These are phyloP conservation scores for Saxispiralis lemnorum DNA, from an alignment of 495 filamentous ascomycete genomes.

Conservation along the genomic window DNA sequence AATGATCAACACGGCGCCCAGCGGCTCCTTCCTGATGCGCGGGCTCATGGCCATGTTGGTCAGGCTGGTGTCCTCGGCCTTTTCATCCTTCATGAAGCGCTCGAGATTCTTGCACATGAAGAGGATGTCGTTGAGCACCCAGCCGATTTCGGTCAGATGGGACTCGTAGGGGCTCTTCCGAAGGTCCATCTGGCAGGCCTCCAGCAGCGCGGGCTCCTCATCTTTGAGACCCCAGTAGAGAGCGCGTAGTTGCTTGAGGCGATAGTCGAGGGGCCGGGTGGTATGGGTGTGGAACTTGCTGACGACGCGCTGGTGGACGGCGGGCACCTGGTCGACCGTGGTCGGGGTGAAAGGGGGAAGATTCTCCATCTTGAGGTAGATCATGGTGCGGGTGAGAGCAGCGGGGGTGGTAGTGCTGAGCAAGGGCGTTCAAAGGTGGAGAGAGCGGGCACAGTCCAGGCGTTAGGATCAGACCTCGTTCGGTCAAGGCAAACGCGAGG, in stretches of 20 bases:
- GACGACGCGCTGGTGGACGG: constrained; percentile 37
- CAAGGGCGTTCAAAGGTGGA: too few relatives aligned
- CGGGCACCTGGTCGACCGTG: constrained; percentile 45
- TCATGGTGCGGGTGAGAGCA: too few relatives aligned
- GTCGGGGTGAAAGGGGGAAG: constrained; percentile 43
- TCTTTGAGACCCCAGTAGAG: constrained; percentile 85
- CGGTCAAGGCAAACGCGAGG: too few relatives aligned
- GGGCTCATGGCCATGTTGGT: constrained; percentile 50
- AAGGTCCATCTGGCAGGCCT: constrained; percentile 58
- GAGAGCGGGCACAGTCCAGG: too few relatives aligned
- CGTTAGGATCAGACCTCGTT: too few relatives aligned
- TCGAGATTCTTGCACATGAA: constrained; percentile 57
- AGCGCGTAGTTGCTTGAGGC: constrained; percentile 70
- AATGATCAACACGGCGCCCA: constrained; percentile 71
- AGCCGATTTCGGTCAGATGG: constrained; percentile 49
- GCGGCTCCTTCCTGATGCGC: constrained; percentile 70
- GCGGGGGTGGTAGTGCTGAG: too few relatives aligned
- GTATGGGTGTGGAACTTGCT: constrained; percentile 56
- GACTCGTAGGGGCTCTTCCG: constrained; percentile 56
- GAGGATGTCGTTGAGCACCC: constrained; percentile 61
- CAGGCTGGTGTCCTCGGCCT: constrained; percentile 47
- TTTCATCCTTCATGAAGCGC: constrained; percentile 69
- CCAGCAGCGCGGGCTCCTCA: constrained; percentile 46
- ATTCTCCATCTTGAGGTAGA: constrained; percentile 13
- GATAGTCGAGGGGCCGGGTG: constrained; percentile 64